phyloP scores from a whole-genome alignment of 2,329 filamentous ascomycete species.

The Parastagonospora nodorum region DNA sequence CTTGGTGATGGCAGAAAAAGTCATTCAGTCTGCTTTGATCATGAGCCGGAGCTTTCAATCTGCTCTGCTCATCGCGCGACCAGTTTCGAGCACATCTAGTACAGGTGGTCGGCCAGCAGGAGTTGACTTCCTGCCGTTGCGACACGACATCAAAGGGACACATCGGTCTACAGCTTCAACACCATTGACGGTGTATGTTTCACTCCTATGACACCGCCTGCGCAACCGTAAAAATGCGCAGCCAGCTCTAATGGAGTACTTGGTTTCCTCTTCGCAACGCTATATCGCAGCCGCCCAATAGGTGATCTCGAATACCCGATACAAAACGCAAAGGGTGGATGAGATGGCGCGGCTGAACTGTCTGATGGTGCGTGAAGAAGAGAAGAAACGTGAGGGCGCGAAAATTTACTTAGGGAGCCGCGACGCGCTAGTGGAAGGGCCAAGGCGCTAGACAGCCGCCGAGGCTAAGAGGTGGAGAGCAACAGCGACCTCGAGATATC shows the following conservation, averaged over 20 bases:
- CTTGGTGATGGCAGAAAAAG: too few relatives aligned
- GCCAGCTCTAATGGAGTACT: slow-evolving; percentile 75
- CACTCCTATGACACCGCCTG: slow-evolving; percentile 85
- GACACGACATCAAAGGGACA: not conserved
- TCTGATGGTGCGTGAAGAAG: slow-evolving; percentile 45
- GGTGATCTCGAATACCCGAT: slow-evolving; percentile 35
- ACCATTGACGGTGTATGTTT: slow-evolving; percentile 57
- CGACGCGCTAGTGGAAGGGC: not conserved
- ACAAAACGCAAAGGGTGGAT: slow-evolving; percentile 46
- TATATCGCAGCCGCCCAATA: slow-evolving; percentile 60
- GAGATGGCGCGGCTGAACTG: slow-evolving; percentile 47
- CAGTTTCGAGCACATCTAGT: too few relatives aligned
- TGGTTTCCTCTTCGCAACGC: slow-evolving; percentile 62
- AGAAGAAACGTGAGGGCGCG: slow-evolving; percentile 13
- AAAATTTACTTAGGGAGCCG: slow-evolving; percentile 20
- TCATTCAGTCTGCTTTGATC: too few relatives aligned
- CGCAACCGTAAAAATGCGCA: slow-evolving; percentile 69
- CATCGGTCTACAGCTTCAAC: not conserved
- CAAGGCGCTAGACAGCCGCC: not conserved
- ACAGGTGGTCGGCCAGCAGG: too few relatives aligned
- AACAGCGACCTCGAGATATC: too few relatives aligned
- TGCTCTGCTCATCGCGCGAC: too few relatives aligned
- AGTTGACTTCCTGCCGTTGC: too few relatives aligned
- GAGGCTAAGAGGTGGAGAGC: too few relatives aligned
- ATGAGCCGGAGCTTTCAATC: too few relatives aligned